Evolutionary conservation across 106 monocot species (phyloP), one percentile per base, ranked within the genome.

Genomic region (Acorus calamus): DNA sequence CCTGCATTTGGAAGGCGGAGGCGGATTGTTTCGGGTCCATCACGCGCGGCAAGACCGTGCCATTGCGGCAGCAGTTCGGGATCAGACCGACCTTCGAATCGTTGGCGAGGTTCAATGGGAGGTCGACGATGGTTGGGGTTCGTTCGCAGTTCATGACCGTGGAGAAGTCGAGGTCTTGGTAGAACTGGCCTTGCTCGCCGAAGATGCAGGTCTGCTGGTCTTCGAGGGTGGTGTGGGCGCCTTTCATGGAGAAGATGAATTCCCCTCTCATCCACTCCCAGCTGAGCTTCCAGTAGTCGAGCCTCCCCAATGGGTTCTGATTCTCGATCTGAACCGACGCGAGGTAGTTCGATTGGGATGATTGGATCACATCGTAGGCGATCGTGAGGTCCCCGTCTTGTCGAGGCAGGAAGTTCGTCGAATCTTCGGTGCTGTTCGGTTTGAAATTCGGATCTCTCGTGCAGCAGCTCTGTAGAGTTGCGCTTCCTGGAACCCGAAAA

Each of bases 1-100:
- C 92, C 61, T 92, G 77, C 28, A 99, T 55, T 71, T 92, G 98
- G 70, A 99, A 99, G 6, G 88, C 74, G 0, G 98, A 88, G 13
- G 53, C 46, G 4, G 98, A 61, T 69, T 79, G 88, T 0, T 42
- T 52, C 0, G 83, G 62, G 46, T 99, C 92, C 92, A 92, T 92
- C 41, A 50, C 49, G 3, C 53, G 44, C 5, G 98, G 98, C 44
- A 99, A 58, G 59, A 99, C 78, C 6, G 98, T 92, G 3, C 92
- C 98, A 43, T 92, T 99, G 6, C 92, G 73, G 73, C 98, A 99
- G 66, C 98, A 99, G 50, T 58, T 69, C 1, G 80, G 76, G 53
- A 99, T 84, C 49, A 14, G 55, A 9, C 98, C 98, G 11, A 78
- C 56, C 2, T 73, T 51, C 2, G 79, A 75, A 60, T 99, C 79